A percentile compares a stretch with the other conserved stretches of the same genome.
Evolutionary conservation across 441 rosid species (phyloP).

Genomic region (Brassica balearica): DNA sequence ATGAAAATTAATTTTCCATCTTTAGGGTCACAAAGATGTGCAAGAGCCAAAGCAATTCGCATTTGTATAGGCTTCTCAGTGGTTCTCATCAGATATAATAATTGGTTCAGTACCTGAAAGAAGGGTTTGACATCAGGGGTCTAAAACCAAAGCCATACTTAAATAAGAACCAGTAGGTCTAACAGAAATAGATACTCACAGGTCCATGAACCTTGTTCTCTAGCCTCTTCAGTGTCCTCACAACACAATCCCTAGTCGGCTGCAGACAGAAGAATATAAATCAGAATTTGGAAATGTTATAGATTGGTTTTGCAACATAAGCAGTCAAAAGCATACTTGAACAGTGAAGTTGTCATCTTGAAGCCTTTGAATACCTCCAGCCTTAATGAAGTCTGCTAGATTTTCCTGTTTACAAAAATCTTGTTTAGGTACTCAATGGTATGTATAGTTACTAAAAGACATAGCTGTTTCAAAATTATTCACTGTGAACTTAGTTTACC

Average conservation of each 20-base stretch:
- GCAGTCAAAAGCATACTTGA: too few relatives aligned
- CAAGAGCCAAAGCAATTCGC: slow-evolving; percentile 67
- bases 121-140: slow-evolving; percentile 2
- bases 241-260: slow-evolving; percentile 74
- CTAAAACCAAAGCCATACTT: slow-evolving; percentile 20
- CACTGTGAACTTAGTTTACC: slow-evolving; percentile 37
- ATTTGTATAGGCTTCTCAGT: slow-evolving; percentile 59
- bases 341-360: too few relatives aligned
- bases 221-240: slow-evolving; percentile 65
- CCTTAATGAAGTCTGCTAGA: slow-evolving; percentile 58
- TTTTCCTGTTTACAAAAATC: slow-evolving; percentile 52
- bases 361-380: slow-evolving; percentile 2
- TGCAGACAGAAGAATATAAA: slow-evolving; percentile 33
- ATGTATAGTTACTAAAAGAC: background rate
- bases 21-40: slow-evolving; percentile 67
- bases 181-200: slow-evolving; percentile 46
- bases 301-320: slow-evolving; percentile 1
- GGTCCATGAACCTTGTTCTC: slow-evolving; percentile 70
- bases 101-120: slow-evolving; percentile 60
- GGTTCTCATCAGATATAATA: slow-evolving; percentile 61
- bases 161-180: slow-evolving; percentile 11
- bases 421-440: background rate
- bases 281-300: slow-evolving; percentile 17
- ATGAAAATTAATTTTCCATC: slow-evolving; percentile 61
- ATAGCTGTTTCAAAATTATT: background rate